Percentiles rank a stretch among this genome's conserved stretches.
Evolutionary conservation across 2,329 filamentous ascomycete genomes (phyloP).

Genomic region (Mollisiaceae sp.): DNA sequence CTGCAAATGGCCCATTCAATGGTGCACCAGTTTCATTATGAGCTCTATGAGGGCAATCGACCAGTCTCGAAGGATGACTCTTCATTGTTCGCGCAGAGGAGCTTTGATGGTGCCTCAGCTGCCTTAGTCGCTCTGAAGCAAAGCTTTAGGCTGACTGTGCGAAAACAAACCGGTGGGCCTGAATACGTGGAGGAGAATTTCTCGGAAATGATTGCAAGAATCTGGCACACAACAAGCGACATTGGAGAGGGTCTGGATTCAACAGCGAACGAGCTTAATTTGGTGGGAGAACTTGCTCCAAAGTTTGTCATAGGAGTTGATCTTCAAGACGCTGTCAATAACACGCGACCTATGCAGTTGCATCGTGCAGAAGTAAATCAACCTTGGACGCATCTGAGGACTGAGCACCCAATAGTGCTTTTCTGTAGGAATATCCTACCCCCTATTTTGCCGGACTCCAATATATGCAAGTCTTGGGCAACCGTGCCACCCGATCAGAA

Average conservation of each 20-base stretch:
- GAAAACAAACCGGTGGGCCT: not conserved
- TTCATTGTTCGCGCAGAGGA: not conserved
- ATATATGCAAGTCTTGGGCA: constrained; percentile 1
- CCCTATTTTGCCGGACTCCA: constrained; percentile 8
- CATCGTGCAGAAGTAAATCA: constrained; percentile 5
- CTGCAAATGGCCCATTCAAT: constrained; percentile 15
- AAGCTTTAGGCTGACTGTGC: not conserved
- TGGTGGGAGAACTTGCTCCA: not conserved
- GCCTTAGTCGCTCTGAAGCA: constrained; percentile 4
- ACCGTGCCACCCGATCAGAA: not conserved
- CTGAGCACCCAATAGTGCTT: constrained; percentile 9
- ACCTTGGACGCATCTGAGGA: constrained; percentile 16
- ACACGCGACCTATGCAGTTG: constrained; percentile 1
- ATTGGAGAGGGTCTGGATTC: constrained; percentile 7
- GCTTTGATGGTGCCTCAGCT: not conserved
- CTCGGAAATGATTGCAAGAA: constrained; percentile 6
- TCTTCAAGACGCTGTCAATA: constrained; percentile 3
- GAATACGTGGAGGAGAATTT: constrained; percentile 1
- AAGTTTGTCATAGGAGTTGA: constrained; percentile 17
- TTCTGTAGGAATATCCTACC: constrained; percentile 6
- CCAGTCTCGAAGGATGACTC: not conserved
- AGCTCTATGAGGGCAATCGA: not conserved
- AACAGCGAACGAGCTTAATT: constrained; percentile 2
- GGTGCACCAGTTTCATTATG: not conserved
- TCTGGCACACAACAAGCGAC: constrained; percentile 16